Conservation (phyloP, 495 filamentous ascomycete species). For the Stereocaulon alpinum region DNA sequence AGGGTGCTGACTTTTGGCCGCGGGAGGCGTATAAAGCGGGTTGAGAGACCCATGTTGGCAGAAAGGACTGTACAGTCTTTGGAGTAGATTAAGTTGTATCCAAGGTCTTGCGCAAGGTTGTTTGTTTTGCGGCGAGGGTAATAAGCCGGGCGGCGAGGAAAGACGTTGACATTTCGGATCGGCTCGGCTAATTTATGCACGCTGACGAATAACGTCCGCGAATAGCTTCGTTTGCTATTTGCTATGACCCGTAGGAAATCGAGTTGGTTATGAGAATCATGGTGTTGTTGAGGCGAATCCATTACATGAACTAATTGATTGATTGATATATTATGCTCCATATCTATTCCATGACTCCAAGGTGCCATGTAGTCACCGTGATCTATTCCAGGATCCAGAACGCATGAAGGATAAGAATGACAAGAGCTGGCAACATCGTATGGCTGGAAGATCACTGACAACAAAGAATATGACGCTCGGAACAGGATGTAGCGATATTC, state of each 20-base stretch:
- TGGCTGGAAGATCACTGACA: slow-evolving; percentile 2
- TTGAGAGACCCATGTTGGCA: slow-evolving; percentile 17
- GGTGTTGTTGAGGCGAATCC: not conserved
- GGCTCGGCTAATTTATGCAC: not conserved
- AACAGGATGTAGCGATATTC: not conserved
- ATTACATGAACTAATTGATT: not conserved
- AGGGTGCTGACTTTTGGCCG: slow-evolving; percentile 42
- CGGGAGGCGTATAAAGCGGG: slow-evolving; percentile 39
- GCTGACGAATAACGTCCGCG: not conserved
- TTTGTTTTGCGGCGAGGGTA: not conserved
- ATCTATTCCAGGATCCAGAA: not conserved
- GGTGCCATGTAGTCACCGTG: not conserved
- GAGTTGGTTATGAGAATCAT: not conserved
- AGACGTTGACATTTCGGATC: not conserved
- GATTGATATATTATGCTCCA: not conserved
- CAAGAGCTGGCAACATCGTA: not conserved
- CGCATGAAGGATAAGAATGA: not conserved
- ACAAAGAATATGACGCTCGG: not conserved
- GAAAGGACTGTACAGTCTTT: not conserved
- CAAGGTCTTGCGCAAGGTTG: not conserved
- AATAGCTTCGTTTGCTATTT: not conserved
- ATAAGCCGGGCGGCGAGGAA: not conserved
- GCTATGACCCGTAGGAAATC: not conserved
- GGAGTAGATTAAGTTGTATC: not conserved
- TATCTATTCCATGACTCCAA: not conserved